Evolutionary conservation across 306 rosid genomes (phyloP), one percentile per base, ranked within the genome.

Genomic region (Prinsepia uniflora): DNA sequence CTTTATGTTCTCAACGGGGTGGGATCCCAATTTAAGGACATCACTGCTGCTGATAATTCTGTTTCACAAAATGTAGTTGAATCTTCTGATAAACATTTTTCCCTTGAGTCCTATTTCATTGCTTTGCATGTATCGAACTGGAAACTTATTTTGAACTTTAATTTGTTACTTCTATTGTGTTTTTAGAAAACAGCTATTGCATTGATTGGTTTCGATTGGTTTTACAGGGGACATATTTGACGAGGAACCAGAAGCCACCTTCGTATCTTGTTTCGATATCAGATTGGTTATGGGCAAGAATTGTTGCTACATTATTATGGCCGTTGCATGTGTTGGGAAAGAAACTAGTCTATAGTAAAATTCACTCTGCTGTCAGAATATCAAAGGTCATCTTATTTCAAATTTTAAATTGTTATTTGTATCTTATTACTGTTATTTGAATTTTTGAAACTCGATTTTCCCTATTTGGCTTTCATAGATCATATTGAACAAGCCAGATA

Each of bases 271-370:
- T 42, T 79, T 86, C 96, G 44, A 49, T 81, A 66, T 67, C 83
- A 77, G 98, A 93, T 8, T 93, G 86, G 90, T 65, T 87, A 77
- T 84, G 89, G 87, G 94, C 98, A 83, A 90, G 96, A 83, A 42
- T 77, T 59, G 56, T 78, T 50, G 92, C 89, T 45, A 76, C 86
- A 66, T 68, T 90, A 68, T 65, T 93, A 61, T 82, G 81, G 89
- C 98, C 97, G 7, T 50, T 90, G 73, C 98, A 93, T 84, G 24
- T 76, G 78, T 56, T 93, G 79, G 98, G 96, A 47, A 84, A 83
- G 83, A 93, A 77, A 72, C 67, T 93, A 60, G 84, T 93, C 42
- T 93, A 93, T 73, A 75, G 79, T 62, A 93, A 88, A 85, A 86
- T 93, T 73, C 97, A 82, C 72, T 85, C 93, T 39, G 86, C 92